Evolutionary conservation across 192 early-diverging fungal species (phyloP).

Genomic region (Chytriomyces hyalinus): DNA sequence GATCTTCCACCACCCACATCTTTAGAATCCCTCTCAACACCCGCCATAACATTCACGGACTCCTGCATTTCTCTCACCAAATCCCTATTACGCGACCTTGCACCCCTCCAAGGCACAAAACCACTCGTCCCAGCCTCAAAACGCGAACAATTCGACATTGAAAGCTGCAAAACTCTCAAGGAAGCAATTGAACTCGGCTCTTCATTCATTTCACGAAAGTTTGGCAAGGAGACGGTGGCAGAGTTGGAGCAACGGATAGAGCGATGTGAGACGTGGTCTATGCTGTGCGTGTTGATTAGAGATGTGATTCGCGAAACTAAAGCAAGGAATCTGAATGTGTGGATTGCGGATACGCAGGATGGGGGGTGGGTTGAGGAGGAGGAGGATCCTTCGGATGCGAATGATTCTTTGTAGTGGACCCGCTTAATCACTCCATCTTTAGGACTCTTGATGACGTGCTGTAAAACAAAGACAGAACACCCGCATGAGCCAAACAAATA

Average conservation of each 20-base stretch:
- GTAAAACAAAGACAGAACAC: not conserved
- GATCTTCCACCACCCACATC: not conserved
- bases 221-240: not conserved
- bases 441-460: constrained; percentile 87
- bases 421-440: constrained; percentile 70
- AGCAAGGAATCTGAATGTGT: constrained; percentile 7
- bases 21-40: not conserved
- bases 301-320: constrained; percentile 24
- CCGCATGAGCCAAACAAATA: too few species aligned
- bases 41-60: not conserved
- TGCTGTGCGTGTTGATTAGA: constrained; percentile 12
- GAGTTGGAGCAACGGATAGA: constrained; percentile 22
- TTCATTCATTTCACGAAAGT: constrained; percentile 2
- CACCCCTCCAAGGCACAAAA: constrained; percentile 4
- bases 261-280: constrained; percentile 18
- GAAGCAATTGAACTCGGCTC: not conserved
- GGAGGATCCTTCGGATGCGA: constrained; percentile 17
- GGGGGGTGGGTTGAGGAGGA: constrained; percentile 35
- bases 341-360: constrained; percentile 25
- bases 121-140: not conserved
- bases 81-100: constrained; percentile 5
- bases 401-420: constrained; percentile 69
- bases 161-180: not conserved
- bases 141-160: not conserved
- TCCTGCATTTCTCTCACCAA: not conserved